phyloP scores from a whole-genome alignment of 2,329 filamentous ascomycete genomes.

The Chaetomium globosum region DNA sequence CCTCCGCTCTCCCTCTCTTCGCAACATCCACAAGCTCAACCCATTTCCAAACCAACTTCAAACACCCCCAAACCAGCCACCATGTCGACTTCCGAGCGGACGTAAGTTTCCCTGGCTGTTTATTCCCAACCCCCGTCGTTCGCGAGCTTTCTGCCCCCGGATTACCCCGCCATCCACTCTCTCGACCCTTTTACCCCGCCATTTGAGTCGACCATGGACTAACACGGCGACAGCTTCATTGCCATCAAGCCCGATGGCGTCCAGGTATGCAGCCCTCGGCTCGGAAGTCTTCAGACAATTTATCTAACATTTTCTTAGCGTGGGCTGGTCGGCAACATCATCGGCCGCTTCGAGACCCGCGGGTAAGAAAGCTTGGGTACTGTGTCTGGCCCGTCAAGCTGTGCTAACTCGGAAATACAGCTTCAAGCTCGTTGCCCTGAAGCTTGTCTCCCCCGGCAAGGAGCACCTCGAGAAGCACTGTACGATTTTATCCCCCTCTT shows the following conservation, averaged over 20 bases:
- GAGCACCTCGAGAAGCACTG: conserved; percentile 98
- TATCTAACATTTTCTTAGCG: conserved; percentile 60
- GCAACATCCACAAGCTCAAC: conserved; percentile 45
- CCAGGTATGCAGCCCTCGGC: conserved; percentile 67
- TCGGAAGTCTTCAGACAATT: background rate
- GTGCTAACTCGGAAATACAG: conserved; percentile 49
- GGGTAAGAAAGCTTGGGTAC: conserved; percentile 60
- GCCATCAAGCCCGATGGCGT: conserved; percentile 99
- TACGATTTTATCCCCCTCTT: conserved; percentile 44
- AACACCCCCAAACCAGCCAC: conserved; percentile 47
- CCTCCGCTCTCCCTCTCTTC: conserved; percentile 10
- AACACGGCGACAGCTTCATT: conserved; percentile 77
- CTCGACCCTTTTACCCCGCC: conserved; percentile 28
- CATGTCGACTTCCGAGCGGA: conserved; percentile 80
- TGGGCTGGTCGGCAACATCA: conserved; percentile 96
- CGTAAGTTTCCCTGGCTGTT: conserved; percentile 59
- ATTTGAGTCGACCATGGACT: conserved; percentile 26
- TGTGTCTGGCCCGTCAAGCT: background rate
- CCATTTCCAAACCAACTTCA: conserved; percentile 52
- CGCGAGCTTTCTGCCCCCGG: conserved; percentile 30
- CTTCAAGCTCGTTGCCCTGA: conserved; percentile 98
- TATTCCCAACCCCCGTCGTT: conserved; percentile 20
- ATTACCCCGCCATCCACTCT: conserved; percentile 33
- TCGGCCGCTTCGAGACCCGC: conserved; percentile 96
- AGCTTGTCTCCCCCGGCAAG: conserved; percentile 85